Conservation (phyloP, 2,329 filamentous ascomycete species). For the Zasmidium citrigriseum region DNA sequence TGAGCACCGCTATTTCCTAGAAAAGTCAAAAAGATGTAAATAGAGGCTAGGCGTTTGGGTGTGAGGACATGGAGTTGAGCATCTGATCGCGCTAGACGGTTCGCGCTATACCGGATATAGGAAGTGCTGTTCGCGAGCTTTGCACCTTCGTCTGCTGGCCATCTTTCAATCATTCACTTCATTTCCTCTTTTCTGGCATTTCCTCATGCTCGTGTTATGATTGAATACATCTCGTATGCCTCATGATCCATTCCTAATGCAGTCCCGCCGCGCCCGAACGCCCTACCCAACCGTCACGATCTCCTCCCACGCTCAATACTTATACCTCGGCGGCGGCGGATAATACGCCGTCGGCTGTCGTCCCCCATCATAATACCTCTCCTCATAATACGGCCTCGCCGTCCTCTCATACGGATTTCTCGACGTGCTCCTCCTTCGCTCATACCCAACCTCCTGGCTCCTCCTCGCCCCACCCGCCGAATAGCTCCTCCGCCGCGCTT, state of each 20-base stretch:
- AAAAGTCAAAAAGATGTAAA: too few species aligned
- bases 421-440: constrained; percentile 10
- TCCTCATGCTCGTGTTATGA: neutral
- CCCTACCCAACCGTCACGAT: neutral
- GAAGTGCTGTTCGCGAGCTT: too few species aligned
- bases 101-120: too few species aligned
- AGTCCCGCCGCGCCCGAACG: neutral
- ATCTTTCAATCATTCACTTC: too few species aligned
- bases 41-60: too few species aligned
- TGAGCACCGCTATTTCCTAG: too few species aligned
- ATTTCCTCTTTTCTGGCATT: too few species aligned
- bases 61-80: too few species aligned
- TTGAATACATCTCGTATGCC: neutral
- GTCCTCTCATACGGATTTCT: constrained; percentile 12
- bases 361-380: constrained; percentile 12
- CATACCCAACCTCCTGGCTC: constrained; percentile 12
- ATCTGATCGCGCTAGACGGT: too few species aligned
- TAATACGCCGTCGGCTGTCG: constrained; percentile 5
- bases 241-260: neutral
- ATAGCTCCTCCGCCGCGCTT: constrained; percentile 2
- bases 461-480: constrained; percentile 6
- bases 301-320: constrained; percentile 9
- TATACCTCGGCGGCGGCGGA: constrained; percentile 17
- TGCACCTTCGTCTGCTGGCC: too few species aligned
- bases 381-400: constrained; percentile 16